Evolutionary conservation across 2,329 filamentous ascomycete species (phyloP), one percentile per base, ranked within the genome.

Genomic region (Talaromyces islandicus): DNA sequence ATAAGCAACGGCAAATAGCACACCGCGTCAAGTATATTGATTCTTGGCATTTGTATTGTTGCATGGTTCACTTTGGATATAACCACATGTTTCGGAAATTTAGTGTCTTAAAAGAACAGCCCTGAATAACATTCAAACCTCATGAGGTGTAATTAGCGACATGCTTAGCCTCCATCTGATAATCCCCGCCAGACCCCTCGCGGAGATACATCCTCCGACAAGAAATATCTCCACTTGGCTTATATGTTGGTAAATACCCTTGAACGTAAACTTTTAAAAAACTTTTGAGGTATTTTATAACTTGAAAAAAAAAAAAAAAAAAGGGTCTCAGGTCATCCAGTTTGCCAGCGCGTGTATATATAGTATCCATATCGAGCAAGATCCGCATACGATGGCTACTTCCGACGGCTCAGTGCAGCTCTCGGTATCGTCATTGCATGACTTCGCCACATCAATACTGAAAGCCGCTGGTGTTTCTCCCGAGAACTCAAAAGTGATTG

Each of bases 401-500:
- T 46, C 43, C 43, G 43, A 46, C 43, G 21, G 43, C 19, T 46
- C 43, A 24, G 21, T 19, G 21, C 43, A 46, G 43, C 43, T 46
- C n/a, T 46, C 43, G 21, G 43, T 46, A 46, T 46, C 43, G 11
- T 46, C 43, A 11, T 9, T 46, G 4, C 43, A 46, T 19, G 43
- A 46, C 14, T 52, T 52, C 9, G 25, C 48, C 2, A 52, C 48
- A 25, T 52, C 48, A 17, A 17, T 52, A 27, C 25, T 52, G 25
- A 7, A 52, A 29, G 7, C 48, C 12, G 48, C 48, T n/a, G 24
- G 24, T 17, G 24, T 52, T 21, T 52, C 48, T 19, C 3, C 48
- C 48, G 48, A 52, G 2, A 29, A 55, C 21, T 25, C 53, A 3
- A 24, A 30, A 24, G 32, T 55, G 12, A 41, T 69, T 12, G 63